phyloP scores from a whole-genome alignment of 2,329 filamentous ascomycete species.

The Fusarium caatingaense region DNA sequence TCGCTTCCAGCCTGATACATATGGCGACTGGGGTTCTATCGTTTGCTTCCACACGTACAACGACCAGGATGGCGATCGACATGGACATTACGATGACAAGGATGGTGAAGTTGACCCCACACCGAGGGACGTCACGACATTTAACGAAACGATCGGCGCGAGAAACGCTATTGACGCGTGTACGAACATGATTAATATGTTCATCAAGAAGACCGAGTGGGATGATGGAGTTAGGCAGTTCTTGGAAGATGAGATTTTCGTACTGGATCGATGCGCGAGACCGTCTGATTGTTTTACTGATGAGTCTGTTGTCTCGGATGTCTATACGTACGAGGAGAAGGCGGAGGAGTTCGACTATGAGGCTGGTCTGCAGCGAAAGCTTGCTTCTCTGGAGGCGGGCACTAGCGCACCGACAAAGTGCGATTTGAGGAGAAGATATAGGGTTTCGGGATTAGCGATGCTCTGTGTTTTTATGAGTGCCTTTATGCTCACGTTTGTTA shows the following conservation, averaged over 20 bases:
- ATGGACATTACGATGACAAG: slow-evolving; percentile 26
- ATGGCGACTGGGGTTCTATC: slow-evolving; percentile 21
- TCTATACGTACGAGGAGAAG: neutral
- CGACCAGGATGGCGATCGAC: slow-evolving; percentile 19
- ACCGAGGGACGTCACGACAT: slow-evolving; percentile 13
- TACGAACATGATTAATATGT: slow-evolving; percentile 17
- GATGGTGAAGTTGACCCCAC: slow-evolving; percentile 9
- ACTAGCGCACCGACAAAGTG: rapidly evolving
- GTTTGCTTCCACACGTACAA: slow-evolving; percentile 26
- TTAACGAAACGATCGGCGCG: slow-evolving; percentile 23
- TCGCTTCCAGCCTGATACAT: slow-evolving; percentile 21
- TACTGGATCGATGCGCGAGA: slow-evolving; percentile 3
- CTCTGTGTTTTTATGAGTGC: neutral
- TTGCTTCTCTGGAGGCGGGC: slow-evolving; percentile 14
- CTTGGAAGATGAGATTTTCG: slow-evolving; percentile 19
- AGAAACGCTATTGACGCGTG: slow-evolving; percentile 19
- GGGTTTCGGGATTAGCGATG: neutral
- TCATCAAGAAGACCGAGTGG: slow-evolving; percentile 17
- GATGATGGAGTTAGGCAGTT: slow-evolving; percentile 16
- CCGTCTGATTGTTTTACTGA: slow-evolving; percentile 29
- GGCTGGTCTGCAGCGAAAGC: neutral
- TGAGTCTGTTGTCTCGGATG: slow-evolving; percentile 14
- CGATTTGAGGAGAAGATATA: neutral
- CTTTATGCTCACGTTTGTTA: neutral
- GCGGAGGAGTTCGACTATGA: neutral